Base-by-base conservation (phyloP, 179 eudicot species). In the Sideroxylon spinosum region DNA sequence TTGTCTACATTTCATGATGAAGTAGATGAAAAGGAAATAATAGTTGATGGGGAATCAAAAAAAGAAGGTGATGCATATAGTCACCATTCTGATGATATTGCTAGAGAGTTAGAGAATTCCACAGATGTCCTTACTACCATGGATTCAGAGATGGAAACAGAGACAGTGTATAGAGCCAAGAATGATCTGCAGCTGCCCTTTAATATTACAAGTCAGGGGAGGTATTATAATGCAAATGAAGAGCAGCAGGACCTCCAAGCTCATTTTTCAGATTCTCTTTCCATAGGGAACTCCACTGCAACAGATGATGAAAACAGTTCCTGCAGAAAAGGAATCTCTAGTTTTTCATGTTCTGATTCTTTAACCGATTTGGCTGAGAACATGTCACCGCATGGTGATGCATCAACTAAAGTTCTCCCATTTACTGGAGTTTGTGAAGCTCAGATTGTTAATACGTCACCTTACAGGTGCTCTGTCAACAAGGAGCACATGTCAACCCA, bases 111-210 rank as follows among this genome's bases (percentile, higher is more conserved):
- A 74, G 97, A 95, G 68, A 87, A 86, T 85, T 95, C 88, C 69
- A 83, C 89, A 84, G 99, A 95, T 85, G 99, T 98, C 78, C 91
- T 91, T 82, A 82, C 96, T 57, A 88, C 86, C 37, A 92, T 93
- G 80, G 99, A 91, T 70, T 87, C 95, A 78, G 99, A 93, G 82
- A 82, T 85, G 74, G 99, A 93, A 68, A 89, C 92, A 61, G 98
- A 93, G 72, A 82, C 82, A 59, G 98, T 93, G 69, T 50, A 57
- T 59, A 89, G 80, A 76, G 62, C 77, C 68, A 94, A 84, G 82
- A 70, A 75, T 73, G 75, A 77, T 79, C 76, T 66, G 57, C 78
- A 53, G 76, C 76, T 66, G 57, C 76, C 53, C 50, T 81, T 75
- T 78, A 70, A 82, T 84, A 76, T 73, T 46, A 68, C 80, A 69